These are phyloP conservation scores for Phaeosphaeriaceae sp. DNA, from an alignment of 2,329 filamentous ascomycete genomes.

Conservation along the genomic window DNA sequence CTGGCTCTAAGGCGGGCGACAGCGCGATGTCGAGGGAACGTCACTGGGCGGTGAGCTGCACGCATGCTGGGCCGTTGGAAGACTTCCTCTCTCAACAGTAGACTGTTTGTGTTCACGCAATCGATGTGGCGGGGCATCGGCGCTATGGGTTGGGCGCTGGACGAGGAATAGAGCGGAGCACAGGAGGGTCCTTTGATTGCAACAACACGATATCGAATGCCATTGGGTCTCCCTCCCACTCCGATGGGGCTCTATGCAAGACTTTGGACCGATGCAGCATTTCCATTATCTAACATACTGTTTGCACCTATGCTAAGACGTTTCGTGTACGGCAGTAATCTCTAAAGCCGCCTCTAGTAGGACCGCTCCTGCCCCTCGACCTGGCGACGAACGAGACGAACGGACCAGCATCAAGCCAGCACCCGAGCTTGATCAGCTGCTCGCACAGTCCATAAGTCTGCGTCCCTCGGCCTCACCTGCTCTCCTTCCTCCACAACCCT, in stretches of 20 bases:
- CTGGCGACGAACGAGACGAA: conserved; percentile 21
- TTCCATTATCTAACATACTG: not conserved
- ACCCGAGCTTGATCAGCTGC: conserved; percentile 18
- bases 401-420: conserved; percentile 13
- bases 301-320: conserved; percentile 24
- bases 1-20: not conserved
- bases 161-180: not conserved
- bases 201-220: not conserved
- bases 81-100: not conserved
- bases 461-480: conserved; percentile 5
- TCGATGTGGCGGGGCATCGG: not conserved
- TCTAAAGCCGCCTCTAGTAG: conserved; percentile 25
- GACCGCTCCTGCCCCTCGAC: conserved; percentile 23
- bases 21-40: not conserved
- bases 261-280: not conserved
- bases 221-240: conserved; percentile 1
- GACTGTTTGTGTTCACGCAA: not conserved
- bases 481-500: conserved; percentile 9
- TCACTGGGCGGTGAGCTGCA: not conserved
- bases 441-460: conserved; percentile 11
- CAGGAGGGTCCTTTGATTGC: not conserved
- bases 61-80: not conserved
- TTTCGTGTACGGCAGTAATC: conserved; percentile 34
- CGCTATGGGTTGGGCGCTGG: not conserved
- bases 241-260: not conserved